Conservation (phyloP, 2,329 filamentous ascomycete species). For the Aulographum hederae region DNA sequence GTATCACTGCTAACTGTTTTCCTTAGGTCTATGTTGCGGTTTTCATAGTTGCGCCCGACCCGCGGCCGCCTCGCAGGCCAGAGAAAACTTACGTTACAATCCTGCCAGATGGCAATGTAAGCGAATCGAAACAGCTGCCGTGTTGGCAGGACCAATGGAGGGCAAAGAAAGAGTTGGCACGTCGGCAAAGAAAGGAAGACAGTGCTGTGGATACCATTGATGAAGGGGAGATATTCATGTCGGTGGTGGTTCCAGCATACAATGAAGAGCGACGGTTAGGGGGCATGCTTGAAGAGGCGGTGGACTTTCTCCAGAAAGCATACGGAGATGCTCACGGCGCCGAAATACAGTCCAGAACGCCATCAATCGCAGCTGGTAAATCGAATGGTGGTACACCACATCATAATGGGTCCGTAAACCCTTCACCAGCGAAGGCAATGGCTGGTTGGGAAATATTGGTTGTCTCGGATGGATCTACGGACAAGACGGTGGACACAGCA, state of each 20-base stretch:
- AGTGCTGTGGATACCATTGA: conserved; percentile 39
- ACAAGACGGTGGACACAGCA: conserved; percentile 63
- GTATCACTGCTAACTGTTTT: too few species aligned
- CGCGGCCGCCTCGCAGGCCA: conserved; percentile 51
- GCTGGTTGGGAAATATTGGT: conserved; percentile 82
- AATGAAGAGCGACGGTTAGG: conserved; percentile 76
- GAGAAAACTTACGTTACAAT: conserved; percentile 79
- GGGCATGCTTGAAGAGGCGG: conserved; percentile 77
- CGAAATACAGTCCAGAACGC: conserved; percentile 13
- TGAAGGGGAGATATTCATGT: conserved; percentile 66
- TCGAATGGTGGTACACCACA: conserved; percentile 1
- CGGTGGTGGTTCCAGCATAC: conserved; percentile 84
- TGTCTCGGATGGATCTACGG: conserved; percentile 75
- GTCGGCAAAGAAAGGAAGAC: conserved; percentile 10
- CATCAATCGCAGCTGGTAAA: conserved; percentile 13
- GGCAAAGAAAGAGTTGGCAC: conserved; percentile 33
- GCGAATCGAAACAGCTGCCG: conserved; percentile 40
- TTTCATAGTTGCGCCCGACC: conserved; percentile 60
- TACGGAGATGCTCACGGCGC: conserved; percentile 38
- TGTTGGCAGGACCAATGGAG: conserved; percentile 75
- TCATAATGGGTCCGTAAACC: conserved; percentile 4
- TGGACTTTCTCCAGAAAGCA: conserved; percentile 62
- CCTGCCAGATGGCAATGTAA: conserved; percentile 40
- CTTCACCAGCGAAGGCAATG: conserved; percentile 15
- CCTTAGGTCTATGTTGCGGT: conserved; percentile 47